These are phyloP conservation scores for Cardiospermum halicacabum DNA, from an alignment of 345 rosid species.

Conservation along the genomic window DNA sequence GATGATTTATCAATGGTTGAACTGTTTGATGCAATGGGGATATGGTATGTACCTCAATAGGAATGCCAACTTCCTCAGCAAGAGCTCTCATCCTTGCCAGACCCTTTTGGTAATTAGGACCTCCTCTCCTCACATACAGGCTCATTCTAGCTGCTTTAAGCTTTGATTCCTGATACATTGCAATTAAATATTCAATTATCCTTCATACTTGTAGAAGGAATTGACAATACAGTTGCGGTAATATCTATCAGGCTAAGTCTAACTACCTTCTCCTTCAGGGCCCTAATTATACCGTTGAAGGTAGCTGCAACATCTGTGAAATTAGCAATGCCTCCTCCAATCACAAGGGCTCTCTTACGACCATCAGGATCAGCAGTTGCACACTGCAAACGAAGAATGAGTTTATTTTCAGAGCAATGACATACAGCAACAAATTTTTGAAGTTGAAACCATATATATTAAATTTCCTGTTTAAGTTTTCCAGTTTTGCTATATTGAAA, in stretches of 20 bases:
- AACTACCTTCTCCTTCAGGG: constrained; percentile 83
- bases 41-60: constrained; percentile 57
- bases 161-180: constrained; percentile 52
- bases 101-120: constrained; percentile 83
- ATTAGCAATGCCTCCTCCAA: constrained; percentile 98
- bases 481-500: background rate
- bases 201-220: too few species aligned
- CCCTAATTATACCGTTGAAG: constrained; percentile 87
- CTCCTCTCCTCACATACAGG: constrained; percentile 72
- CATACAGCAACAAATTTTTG: constrained; percentile 8
- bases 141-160: constrained; percentile 67
- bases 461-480: background rate
- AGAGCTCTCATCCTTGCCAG: constrained; percentile 78
- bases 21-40: background rate
- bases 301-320: constrained; percentile 97
- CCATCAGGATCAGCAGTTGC: constrained; percentile 92
- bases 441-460: too few species aligned
- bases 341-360: constrained; percentile 73
- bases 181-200: background rate
- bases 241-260: background rate
- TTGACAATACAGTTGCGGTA: background rate
- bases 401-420: constrained; percentile 1
- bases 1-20: background rate
- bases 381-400: constrained; percentile 43
- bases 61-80: constrained; percentile 76